phyloP scores from a whole-genome alignment of 106 monocot species.

The Dendrobium nobile region DNA sequence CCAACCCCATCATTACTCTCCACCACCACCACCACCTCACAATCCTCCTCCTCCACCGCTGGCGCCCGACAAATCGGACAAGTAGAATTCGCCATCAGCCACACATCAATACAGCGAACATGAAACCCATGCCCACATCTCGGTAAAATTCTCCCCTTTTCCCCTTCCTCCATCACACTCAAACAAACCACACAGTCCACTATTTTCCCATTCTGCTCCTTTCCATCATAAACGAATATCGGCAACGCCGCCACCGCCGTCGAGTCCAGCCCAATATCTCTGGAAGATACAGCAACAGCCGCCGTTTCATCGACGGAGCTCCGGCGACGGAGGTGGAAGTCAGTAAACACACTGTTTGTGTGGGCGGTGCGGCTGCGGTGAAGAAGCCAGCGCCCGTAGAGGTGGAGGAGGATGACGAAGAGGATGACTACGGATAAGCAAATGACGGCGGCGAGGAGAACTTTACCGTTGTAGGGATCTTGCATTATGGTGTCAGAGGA shows the following conservation, averaged over 20 bases:
- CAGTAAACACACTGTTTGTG: background rate
- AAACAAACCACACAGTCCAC: conserved; percentile 14
- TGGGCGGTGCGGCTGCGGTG: background rate
- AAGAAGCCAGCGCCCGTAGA: conserved; percentile 19
- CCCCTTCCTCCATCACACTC: conserved; percentile 8
- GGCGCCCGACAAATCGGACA: conserved; percentile 17
- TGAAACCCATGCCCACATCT: conserved; percentile 20
- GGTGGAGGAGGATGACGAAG: conserved; percentile 22
- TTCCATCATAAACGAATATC: background rate
- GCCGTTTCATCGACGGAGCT: background rate
- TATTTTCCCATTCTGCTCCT: background rate
- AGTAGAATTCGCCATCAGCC: conserved; percentile 11
- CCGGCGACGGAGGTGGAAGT: background rate
- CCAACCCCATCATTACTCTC: background rate
- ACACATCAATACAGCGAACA: conserved; percentile 13
- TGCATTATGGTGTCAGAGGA: background rate
- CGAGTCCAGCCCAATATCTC: background rate
- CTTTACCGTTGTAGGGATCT: conserved; percentile 13
- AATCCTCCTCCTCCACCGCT: background rate
- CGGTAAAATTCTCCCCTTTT: conserved; percentile 14
- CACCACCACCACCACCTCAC: background rate
- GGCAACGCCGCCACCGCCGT: conserved; percentile 5
- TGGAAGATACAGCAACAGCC: background rate
- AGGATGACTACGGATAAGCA: conserved; percentile 14
- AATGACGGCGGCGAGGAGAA: conserved; percentile 10